phyloP scores from a whole-genome alignment of 2,329 filamentous ascomycete genomes.

The Fusarium duplospermum region DNA sequence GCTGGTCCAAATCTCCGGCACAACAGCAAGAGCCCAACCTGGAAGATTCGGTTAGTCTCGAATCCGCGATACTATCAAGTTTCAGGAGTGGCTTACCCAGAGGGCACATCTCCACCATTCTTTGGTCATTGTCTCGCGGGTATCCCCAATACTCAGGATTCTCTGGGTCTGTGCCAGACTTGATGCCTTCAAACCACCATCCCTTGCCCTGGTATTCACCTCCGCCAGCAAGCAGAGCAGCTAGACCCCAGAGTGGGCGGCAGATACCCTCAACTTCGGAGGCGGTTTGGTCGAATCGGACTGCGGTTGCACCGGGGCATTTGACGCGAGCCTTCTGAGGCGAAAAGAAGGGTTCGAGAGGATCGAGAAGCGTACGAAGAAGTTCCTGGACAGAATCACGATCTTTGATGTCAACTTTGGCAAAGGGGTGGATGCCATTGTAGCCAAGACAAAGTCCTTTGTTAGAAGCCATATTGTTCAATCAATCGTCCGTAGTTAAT shows the following conservation, averaged over 20 bases:
- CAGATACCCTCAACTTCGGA: slow-evolving; percentile 82
- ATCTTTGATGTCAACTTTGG: slow-evolving; percentile 61
- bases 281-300: slow-evolving; percentile 80
- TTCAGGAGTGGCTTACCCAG: slow-evolving; percentile 59
- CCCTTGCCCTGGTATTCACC: slow-evolving; percentile 72
- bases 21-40: slow-evolving; percentile 78
- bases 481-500: not conserved
- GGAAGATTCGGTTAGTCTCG: slow-evolving; percentile 4
- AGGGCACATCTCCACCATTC: slow-evolving; percentile 88
- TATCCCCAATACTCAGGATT: slow-evolving; percentile 81
- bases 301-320: slow-evolving; percentile 76
- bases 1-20: slow-evolving; percentile 73
- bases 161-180: slow-evolving; percentile 76
- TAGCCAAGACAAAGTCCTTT: slow-evolving; percentile 59
- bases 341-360: slow-evolving; percentile 78
- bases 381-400: slow-evolving; percentile 70
- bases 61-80: not conserved
- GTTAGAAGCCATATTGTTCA: slow-evolving; percentile 31
- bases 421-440: slow-evolving; percentile 65
- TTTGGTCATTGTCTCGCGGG: slow-evolving; percentile 80
- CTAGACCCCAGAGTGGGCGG: slow-evolving; percentile 80
- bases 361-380: slow-evolving; percentile 73
- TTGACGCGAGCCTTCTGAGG: slow-evolving; percentile 72
- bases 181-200: slow-evolving; percentile 75
- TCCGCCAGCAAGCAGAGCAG: slow-evolving; percentile 75